Conservation (phyloP, 345 rosid species). For the Hibiscus syriacus region DNA sequence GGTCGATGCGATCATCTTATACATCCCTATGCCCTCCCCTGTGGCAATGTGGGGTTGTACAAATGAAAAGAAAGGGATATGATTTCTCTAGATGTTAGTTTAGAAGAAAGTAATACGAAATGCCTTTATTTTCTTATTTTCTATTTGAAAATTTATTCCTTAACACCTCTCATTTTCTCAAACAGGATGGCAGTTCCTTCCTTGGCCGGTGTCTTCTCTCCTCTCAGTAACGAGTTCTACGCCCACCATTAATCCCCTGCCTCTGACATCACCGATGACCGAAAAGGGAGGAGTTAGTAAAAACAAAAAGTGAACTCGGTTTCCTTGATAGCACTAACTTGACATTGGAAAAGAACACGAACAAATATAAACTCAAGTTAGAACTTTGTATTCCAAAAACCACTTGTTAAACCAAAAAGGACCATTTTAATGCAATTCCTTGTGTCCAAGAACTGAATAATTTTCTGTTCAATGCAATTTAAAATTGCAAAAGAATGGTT, state of each 20-base stretch:
- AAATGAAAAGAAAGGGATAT: background rate
- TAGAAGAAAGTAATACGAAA: background rate
- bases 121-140: background rate
- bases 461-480: background rate
- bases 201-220: constrained; percentile 81
- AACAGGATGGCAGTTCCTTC: constrained; percentile 67
- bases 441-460: background rate
- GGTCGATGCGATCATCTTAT: background rate
- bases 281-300: constrained; percentile 13
- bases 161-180: constrained; percentile 76
- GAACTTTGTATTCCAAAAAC: background rate
- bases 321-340: background rate
- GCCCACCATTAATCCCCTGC: constrained; percentile 87
- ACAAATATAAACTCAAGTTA: background rate
- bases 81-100: background rate
- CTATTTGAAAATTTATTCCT: background rate
- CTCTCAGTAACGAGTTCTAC: constrained; percentile 74
- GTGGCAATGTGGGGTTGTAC: background rate
- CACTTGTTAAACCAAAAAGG: background rate
- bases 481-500: constrained; percentile 3
- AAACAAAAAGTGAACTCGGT: background rate
- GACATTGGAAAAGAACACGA: background rate
- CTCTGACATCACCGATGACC: constrained; percentile 93
- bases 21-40: background rate
- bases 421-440: background rate